A percentile compares a stretch with the other conserved stretches of the same genome.
Conservation (phyloP, 371 early-diverging fungal species). For the Haplosporangium sp. region DNA sequence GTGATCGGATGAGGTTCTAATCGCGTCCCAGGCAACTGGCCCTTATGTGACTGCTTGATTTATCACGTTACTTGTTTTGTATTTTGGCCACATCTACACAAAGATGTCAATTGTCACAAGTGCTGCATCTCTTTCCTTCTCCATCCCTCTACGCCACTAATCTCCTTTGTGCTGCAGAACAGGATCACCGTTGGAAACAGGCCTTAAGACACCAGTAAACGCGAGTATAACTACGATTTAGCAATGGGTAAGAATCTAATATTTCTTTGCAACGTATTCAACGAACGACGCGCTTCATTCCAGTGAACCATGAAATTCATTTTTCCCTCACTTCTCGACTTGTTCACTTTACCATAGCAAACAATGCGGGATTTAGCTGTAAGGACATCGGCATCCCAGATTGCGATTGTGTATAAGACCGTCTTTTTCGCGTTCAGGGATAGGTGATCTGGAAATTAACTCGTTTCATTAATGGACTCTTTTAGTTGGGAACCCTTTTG, state of each 20-base stretch:
- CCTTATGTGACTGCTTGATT: too few species aligned
- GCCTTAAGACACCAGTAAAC: too few species aligned
- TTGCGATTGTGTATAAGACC: background rate
- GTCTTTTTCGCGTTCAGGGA: background rate
- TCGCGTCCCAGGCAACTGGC: too few species aligned
- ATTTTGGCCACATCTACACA: too few species aligned
- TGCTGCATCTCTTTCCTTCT: background rate
- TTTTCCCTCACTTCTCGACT: background rate
- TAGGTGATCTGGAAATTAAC: background rate
- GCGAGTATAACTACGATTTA: too few species aligned
- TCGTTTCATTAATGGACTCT: background rate
- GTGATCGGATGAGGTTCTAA: too few species aligned
- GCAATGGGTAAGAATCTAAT: too few species aligned
- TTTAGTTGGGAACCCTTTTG: too few species aligned
- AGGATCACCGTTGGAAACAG: too few species aligned
- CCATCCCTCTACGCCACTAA: background rate
- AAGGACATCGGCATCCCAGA: background rate
- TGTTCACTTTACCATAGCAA: conserved; percentile 15
- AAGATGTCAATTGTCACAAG: too few species aligned
- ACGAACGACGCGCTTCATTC: background rate
- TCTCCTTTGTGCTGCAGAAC: background rate
- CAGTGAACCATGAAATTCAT: background rate
- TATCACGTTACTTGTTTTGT: too few species aligned
- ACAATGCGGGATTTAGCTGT: conserved; percentile 41
- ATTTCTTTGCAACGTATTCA: too few species aligned